phyloP scores from a whole-genome alignment of 2,329 filamentous ascomycete genomes.

The Pyrenophora seminiperda region DNA sequence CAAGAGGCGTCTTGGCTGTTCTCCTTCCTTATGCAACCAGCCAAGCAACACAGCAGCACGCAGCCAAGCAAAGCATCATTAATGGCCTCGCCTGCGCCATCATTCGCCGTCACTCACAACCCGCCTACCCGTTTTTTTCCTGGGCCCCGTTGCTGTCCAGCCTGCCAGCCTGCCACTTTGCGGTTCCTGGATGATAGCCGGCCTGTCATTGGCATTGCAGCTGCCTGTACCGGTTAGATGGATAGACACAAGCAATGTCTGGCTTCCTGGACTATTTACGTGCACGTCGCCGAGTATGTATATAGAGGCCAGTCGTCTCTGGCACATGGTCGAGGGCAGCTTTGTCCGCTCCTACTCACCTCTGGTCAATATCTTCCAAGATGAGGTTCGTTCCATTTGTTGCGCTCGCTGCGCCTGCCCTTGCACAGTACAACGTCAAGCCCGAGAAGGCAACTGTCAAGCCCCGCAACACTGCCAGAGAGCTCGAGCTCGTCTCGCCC shows the following conservation, averaged over 20 bases:
- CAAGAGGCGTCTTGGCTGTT: constrained; percentile 20
- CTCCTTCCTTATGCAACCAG: constrained; percentile 26
- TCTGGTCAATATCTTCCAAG: constrained; percentile 12
- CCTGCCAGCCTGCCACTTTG: constrained; percentile 6
- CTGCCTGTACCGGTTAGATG: constrained; percentile 32
- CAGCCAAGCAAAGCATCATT: constrained; percentile 28
- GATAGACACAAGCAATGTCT: constrained; percentile 8
- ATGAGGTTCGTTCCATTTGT: constrained; percentile 41
- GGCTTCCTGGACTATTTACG: constrained; percentile 1
- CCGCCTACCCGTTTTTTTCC: constrained; percentile 16
- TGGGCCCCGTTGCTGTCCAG: constrained; percentile 11
- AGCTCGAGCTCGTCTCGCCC: constrained; percentile 23
- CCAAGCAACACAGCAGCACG: constrained; percentile 20
- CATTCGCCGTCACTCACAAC: constrained; percentile 18
- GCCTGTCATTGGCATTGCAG: constrained; percentile 12
- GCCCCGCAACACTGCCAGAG: neutral
- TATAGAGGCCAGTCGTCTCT: constrained; percentile 21
- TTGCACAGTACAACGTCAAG: constrained; percentile 20
- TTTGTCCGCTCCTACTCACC: constrained; percentile 15
- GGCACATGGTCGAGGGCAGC: constrained; percentile 6
- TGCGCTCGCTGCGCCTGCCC: constrained; percentile 29
- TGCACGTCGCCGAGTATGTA: constrained; percentile 12
- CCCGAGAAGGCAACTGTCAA: constrained; percentile 2
- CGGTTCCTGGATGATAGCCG: constrained; percentile 25
- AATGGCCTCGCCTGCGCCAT: constrained; percentile 18